phyloP scores from a whole-genome alignment of 2,329 filamentous ascomycete genomes.

The Aureobasidium sp. region DNA sequence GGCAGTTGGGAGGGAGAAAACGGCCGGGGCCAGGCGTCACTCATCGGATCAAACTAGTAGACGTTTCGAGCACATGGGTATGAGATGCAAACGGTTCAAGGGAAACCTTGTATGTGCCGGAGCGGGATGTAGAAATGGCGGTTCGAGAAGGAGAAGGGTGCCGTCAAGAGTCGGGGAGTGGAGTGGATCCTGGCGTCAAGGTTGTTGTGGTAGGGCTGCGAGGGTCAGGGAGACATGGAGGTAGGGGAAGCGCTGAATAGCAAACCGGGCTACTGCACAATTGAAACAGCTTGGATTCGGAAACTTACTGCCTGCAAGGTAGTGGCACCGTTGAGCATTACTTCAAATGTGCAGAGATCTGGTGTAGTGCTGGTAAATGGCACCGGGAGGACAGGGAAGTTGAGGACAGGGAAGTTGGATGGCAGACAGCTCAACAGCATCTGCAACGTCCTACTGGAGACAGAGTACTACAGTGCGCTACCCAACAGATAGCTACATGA shows the following conservation, averaged over 20 bases:
- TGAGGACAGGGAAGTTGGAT: background rate
- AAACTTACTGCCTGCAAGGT: background rate
- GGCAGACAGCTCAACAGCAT: background rate
- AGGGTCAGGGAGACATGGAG: slow-evolving; percentile 76
- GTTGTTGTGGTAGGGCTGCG: slow-evolving; percentile 58
- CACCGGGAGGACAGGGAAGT: too few relatives aligned
- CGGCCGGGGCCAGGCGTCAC: slow-evolving; percentile 6
- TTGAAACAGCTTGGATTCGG: background rate
- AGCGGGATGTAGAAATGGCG: background rate
- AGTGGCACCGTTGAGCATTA: background rate
- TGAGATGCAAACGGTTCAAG: background rate
- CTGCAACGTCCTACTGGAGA: background rate
- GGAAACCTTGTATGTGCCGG: background rate
- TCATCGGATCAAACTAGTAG: background rate
- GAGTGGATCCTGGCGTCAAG: background rate
- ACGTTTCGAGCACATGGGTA: slow-evolving; percentile 5
- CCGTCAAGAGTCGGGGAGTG: background rate
- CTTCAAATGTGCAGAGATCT: background rate
- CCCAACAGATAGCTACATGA: background rate
- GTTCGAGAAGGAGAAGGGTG: background rate
- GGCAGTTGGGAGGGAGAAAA: slow-evolving; percentile 3
- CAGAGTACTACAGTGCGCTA: background rate
- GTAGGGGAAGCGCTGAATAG: slow-evolving; percentile 37
- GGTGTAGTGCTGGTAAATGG: background rate
- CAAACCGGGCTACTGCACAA: background rate